Evolutionary conservation across 345 rosid species (phyloP).

Genomic region (Populus nigra): DNA sequence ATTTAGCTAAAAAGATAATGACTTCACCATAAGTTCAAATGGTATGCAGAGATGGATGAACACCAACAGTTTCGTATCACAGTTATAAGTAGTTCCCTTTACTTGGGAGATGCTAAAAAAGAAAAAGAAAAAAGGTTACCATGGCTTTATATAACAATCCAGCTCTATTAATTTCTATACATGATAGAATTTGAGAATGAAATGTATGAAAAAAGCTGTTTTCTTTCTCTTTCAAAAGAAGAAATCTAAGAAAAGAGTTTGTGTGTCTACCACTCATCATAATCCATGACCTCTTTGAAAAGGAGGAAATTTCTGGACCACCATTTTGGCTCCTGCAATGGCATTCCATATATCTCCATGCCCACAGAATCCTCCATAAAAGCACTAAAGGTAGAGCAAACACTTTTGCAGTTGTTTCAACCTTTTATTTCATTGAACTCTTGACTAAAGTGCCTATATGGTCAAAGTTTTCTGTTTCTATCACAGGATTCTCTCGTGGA

Average conservation of each 20-base stretch:
- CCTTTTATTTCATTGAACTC: conserved; percentile 20
- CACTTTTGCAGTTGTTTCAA: conserved; percentile 29
- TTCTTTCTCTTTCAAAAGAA: conserved; percentile 22
- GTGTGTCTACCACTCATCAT: conserved; percentile 41
- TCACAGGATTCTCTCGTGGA: neutral
- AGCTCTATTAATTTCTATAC: neutral
- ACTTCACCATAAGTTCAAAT: too few relatives aligned
- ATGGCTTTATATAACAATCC: neutral
- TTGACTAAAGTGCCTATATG: conserved; percentile 9
- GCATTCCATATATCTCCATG: conserved; percentile 10
- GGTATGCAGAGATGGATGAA: too few relatives aligned
- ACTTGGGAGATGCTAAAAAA: conserved; percentile 1
- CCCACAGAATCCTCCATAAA: conserved; percentile 32
- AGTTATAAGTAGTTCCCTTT: neutral
- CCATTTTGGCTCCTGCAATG: conserved; percentile 26
- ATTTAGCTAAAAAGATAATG: too few relatives aligned
- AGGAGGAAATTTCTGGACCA: conserved; percentile 46
- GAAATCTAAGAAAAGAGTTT: conserved; percentile 41
- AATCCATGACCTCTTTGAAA: conserved; percentile 30
- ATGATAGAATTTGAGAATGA: conserved; percentile 8
- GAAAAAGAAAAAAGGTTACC: neutral
- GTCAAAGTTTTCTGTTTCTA: conserved; percentile 23
- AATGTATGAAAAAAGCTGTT: conserved; percentile 16
- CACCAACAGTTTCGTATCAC: too few relatives aligned
- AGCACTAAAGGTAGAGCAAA: conserved; percentile 23